Evolutionary conservation across 345 rosid genomes (phyloP).

Genomic region (Microthlaspi erraticum): DNA sequence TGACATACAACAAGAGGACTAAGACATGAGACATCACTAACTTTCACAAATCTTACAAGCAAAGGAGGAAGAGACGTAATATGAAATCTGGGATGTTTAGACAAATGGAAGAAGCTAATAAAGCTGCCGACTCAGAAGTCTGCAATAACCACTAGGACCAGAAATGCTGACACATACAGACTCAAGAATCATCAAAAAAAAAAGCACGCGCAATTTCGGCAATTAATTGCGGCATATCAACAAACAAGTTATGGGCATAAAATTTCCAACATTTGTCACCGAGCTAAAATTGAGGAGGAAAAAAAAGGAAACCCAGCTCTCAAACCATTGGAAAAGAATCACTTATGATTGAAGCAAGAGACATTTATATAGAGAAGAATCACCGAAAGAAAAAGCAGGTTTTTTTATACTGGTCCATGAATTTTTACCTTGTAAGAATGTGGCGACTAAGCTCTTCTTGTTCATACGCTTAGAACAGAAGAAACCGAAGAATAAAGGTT

Average conservation of each 20-base stretch:
- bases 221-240: slow-evolving; percentile 42
- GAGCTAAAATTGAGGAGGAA: slow-evolving; percentile 18
- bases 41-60: slow-evolving; percentile 43
- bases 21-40: slow-evolving; percentile 28
- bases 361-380: slow-evolving; percentile 45
- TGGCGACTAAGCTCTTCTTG: slow-evolving; percentile 45
- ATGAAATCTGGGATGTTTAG: slow-evolving; percentile 27
- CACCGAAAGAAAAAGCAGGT: slow-evolving; percentile 37
- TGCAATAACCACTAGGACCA: slow-evolving; percentile 6
- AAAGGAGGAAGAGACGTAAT: neutral
- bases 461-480: slow-evolving; percentile 59
- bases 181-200: slow-evolving; percentile 1
- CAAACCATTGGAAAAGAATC: slow-evolving; percentile 58
- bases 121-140: slow-evolving; percentile 31
- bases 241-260: slow-evolving; percentile 40
- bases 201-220: slow-evolving; percentile 34
- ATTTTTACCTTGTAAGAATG: slow-evolving; percentile 35
- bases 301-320: slow-evolving; percentile 31
- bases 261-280: slow-evolving; percentile 26
- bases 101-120: slow-evolving; percentile 41
- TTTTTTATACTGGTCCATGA: slow-evolving; percentile 30
- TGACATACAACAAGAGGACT: slow-evolving; percentile 45
- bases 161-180: slow-evolving; percentile 26
- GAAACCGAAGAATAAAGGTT: slow-evolving; percentile 47
- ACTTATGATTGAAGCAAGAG: slow-evolving; percentile 75